Percentiles rank a stretch among this genome's conserved stretches.
phyloP scores from a whole-genome alignment of 2,329 filamentous ascomycete species.

The Cladosporium sphaerospermum region DNA sequence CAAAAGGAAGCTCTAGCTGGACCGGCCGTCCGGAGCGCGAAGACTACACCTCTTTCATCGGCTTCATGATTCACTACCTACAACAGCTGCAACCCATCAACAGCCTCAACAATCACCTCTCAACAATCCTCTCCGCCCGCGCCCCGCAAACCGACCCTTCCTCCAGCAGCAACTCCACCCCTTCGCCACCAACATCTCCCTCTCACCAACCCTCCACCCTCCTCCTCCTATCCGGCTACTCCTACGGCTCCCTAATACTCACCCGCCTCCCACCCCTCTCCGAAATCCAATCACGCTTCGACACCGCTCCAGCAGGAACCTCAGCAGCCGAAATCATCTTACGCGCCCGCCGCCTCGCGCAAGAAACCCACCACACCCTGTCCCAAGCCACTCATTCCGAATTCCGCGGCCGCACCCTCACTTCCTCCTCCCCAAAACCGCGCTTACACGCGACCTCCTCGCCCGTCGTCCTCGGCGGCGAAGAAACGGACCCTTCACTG shows the following conservation, averaged over 20 bases:
- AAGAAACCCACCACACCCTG: constrained; percentile 51
- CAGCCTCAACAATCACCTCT: not conserved
- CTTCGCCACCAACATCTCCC: constrained; percentile 1
- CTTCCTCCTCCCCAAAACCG: constrained; percentile 1
- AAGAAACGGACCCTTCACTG: constrained; percentile 38
- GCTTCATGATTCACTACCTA: constrained; percentile 70
- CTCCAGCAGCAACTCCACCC: not conserved
- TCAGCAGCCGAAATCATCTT: constrained; percentile 62
- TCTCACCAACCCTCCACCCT: not conserved
- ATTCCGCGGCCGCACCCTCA: constrained; percentile 28
- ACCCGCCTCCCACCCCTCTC: constrained; percentile 59
- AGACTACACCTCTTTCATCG: constrained; percentile 79
- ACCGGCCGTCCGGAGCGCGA: constrained; percentile 70
- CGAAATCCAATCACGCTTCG: constrained; percentile 55
- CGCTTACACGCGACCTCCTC: constrained; percentile 11
- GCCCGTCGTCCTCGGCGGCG: constrained; percentile 36
- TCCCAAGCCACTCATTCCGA: constrained; percentile 21
- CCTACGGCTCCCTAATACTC: constrained; percentile 81
- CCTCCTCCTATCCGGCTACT: constrained; percentile 71
- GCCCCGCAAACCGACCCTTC: not conserved
- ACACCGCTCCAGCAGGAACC: constrained; percentile 47
- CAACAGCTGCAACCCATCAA: constrained; percentile 42
- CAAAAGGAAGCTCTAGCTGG: constrained; percentile 79
- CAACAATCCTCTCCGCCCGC: constrained; percentile 1
- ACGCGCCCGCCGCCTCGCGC: constrained; percentile 62